A percentile compares a stretch with the other conserved stretches of the same genome.
phyloP scores from a whole-genome alignment of 768 basidiomycete species.

The Kwoniella sp. region DNA sequence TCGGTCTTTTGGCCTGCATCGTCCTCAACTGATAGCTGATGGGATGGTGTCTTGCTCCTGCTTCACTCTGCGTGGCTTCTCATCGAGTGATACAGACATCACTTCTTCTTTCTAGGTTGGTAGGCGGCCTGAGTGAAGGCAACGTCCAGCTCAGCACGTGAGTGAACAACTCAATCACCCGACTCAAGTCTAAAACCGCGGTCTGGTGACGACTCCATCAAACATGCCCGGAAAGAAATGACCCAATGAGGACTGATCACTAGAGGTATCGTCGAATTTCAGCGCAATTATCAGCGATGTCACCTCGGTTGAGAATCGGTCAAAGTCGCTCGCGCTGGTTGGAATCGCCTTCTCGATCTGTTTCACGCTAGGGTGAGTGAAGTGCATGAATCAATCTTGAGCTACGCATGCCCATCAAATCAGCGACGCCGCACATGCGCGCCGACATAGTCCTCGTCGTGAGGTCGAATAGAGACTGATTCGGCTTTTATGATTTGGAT shows the following conservation, averaged over 20 bases:
- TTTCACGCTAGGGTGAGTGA: conserved; percentile 62
- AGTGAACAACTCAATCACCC: conserved; percentile 57
- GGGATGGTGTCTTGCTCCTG: no score
- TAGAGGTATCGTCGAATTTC: conserved; percentile 18
- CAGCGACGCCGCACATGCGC: no score
- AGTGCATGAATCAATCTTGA: conserved; percentile 3
- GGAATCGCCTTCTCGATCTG: conserved; percentile 96
- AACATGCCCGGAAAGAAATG: no score
- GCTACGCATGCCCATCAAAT: neutral
- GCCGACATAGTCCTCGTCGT: no score
- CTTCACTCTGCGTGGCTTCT: no score
- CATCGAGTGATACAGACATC: no score
- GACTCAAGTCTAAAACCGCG: no score
- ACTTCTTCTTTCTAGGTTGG: conserved; percentile 75
- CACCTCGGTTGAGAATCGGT: conserved; percentile 74
- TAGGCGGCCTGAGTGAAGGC: conserved; percentile 93
- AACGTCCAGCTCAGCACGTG: conserved; percentile 96
- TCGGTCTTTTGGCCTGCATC: neutral
- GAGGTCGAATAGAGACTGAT: conserved; percentile 1
- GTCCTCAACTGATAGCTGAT: no score
- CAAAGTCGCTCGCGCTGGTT: conserved; percentile 83
- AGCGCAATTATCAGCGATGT: conserved; percentile 95
- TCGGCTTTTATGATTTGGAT: neutral
- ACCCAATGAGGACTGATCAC: neutral
- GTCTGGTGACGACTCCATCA: no score